Percentiles rank a stretch among this genome's conserved stretches.
Evolutionary conservation across 495 filamentous ascomycete genomes (phyloP).

Genomic region (Bombardia bombarda): DNA sequence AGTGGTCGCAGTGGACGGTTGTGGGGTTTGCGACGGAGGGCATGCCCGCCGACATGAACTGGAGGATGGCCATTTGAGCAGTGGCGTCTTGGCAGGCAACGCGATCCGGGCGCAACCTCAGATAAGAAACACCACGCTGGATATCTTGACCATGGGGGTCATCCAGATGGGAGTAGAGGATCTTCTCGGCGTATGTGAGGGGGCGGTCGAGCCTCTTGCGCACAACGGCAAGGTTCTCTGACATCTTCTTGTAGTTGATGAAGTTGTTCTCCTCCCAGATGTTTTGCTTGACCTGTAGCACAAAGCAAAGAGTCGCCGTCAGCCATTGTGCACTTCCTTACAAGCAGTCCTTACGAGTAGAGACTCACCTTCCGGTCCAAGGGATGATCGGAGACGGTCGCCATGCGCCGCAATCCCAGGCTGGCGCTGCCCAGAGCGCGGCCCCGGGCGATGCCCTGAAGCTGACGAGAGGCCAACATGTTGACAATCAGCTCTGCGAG

Average conservation of each 20-base stretch:
- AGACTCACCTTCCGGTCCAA: constrained; percentile 45
- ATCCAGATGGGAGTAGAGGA: constrained; percentile 97
- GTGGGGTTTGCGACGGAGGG: constrained; percentile 87
- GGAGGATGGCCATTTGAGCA: constrained; percentile 98
- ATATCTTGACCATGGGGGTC: constrained; percentile 94
- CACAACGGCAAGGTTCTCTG: constrained; percentile 89
- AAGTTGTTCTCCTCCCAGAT: constrained; percentile 50
- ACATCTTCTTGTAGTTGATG: constrained; percentile 85
- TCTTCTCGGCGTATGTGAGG: constrained; percentile 94
- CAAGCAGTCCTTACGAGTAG: no score
- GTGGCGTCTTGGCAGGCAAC: constrained; percentile 99
- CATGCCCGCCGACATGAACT: constrained; percentile 99
- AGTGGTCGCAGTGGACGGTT: constrained; percentile 98
- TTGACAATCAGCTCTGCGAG: constrained; percentile 28
- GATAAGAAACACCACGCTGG: constrained; percentile 89
- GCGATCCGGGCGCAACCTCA: constrained; percentile 92
- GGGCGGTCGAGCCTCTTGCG: constrained; percentile 82
- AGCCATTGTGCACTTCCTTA: no score
- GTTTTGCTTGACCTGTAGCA: constrained; percentile 43
- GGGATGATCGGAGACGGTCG: constrained; percentile 42
- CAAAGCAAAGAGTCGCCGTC: not conserved
- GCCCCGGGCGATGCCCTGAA: constrained; percentile 44
- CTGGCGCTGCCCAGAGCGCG: constrained; percentile 35
- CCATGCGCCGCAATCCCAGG: constrained; percentile 47
- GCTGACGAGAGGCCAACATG: constrained; percentile 50